Conservation (phyloP, 169 alveolate species). For the Plasmodium blacklocki region DNA sequence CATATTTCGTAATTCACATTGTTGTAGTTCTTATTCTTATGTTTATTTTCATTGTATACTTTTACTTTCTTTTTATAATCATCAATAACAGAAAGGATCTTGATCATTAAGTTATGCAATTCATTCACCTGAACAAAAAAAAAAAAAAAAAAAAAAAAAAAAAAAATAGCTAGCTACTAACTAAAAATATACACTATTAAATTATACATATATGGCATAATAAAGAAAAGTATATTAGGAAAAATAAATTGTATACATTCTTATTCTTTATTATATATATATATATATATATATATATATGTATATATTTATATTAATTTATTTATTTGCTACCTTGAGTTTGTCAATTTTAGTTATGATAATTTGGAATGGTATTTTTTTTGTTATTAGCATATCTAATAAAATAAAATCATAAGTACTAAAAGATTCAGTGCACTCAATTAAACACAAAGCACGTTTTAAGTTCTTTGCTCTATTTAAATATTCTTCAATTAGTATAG, state of each 20-base stretch:
- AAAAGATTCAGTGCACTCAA: slow-evolving; percentile 85
- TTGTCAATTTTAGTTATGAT: slow-evolving; percentile 87
- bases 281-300: background rate
- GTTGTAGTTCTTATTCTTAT: background rate
- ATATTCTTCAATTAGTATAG: slow-evolving; percentile 40
- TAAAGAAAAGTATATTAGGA: too few relatives aligned
- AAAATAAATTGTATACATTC: too few relatives aligned
- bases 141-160: slow-evolving; percentile 4
- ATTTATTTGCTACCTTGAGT: slow-evolving; percentile 75
- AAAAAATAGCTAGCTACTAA: background rate
- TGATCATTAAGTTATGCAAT: slow-evolving; percentile 54
- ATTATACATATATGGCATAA: too few relatives aligned
- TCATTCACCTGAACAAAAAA: slow-evolving; percentile 28
- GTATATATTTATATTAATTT: background rate
- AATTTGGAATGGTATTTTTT: slow-evolving; percentile 85
- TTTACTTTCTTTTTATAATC: slow-evolving; percentile 57
- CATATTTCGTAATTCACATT: slow-evolving; percentile 1
- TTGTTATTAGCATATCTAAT: slow-evolving; percentile 86
- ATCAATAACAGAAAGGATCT: slow-evolving; percentile 33
- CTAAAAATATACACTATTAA: background rate
- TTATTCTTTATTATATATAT: background rate
- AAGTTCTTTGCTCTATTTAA: slow-evolving; percentile 76
- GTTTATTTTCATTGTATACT: slow-evolving; percentile 13
- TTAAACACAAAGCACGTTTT: slow-evolving; percentile 83
- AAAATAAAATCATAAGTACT: slow-evolving; percentile 82